A percentile compares a stretch with the other conserved stretches of the same genome.
Evolutionary conservation across 2,329 filamentous ascomycete species (phyloP).

Genomic region (Trichoderma sp.): DNA sequence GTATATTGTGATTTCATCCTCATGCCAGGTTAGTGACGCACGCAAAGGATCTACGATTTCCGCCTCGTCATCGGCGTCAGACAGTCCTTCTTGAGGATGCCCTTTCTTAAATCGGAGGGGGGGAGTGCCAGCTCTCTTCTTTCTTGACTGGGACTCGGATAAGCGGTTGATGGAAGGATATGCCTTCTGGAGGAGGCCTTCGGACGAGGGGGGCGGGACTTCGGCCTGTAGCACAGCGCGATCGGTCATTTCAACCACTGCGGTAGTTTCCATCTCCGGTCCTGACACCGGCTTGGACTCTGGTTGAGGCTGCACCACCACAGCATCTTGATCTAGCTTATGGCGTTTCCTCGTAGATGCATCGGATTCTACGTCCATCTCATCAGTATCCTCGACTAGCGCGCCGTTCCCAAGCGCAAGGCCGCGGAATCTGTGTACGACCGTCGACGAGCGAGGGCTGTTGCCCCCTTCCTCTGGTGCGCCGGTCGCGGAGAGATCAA

Average conservation of each 20-base stretch:
- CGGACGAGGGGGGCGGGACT: background rate
- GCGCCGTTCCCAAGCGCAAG: constrained; percentile 48
- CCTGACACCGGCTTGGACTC: background rate
- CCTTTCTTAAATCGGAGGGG: constrained; percentile 33
- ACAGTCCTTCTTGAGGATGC: constrained; percentile 23
- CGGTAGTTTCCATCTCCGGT: background rate
- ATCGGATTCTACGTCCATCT: constrained; percentile 31
- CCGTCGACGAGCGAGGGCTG: constrained; percentile 49
- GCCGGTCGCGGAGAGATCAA: constrained; percentile 37
- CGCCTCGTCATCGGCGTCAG: constrained; percentile 34
- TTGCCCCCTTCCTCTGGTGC: constrained; percentile 45
- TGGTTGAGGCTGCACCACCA: background rate
- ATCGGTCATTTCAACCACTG: background rate
- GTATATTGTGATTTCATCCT: constrained; percentile 66
- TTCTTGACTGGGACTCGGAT: constrained; percentile 39
- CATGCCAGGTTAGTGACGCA: constrained; percentile 63
- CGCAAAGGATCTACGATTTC: constrained; percentile 51
- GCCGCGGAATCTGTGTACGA: constrained; percentile 52
- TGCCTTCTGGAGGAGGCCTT: constrained; percentile 16
- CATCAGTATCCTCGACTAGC: constrained; percentile 31
- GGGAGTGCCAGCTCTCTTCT: constrained; percentile 39
- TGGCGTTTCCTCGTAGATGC: constrained; percentile 39
- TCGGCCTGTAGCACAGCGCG: background rate
- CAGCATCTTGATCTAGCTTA: constrained; percentile 33
- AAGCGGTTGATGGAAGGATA: constrained; percentile 39